Evolutionary conservation across 176 grass and related monocot species (phyloP).

Genomic region (Phyllostachys edulis): DNA sequence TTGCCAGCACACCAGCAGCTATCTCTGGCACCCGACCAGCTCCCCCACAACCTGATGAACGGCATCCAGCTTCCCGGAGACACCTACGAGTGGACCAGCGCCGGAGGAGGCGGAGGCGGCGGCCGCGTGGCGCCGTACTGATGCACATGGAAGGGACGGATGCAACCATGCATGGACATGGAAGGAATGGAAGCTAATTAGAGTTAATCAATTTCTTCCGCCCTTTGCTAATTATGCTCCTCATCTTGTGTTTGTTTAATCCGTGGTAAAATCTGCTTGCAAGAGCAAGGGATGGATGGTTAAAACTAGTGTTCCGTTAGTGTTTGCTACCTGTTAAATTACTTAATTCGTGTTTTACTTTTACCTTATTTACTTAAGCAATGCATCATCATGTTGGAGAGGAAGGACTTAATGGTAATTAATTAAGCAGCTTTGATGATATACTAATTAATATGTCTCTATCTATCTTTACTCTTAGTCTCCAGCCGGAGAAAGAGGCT

Average conservation of each 20-base stretch:
- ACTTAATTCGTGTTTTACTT: neutral
- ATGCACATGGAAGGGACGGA: constrained; percentile 11
- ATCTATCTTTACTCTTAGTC: constrained; percentile 25
- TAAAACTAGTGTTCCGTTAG: neutral
- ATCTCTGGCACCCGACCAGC: constrained; percentile 35
- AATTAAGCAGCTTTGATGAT: constrained; percentile 3
- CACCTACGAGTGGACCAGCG: constrained; percentile 47
- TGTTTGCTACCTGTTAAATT: constrained; percentile 8
- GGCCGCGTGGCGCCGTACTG: constrained; percentile 52
- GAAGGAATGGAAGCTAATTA: constrained; percentile 40
- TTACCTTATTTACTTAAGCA: neutral
- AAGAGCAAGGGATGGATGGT: constrained; percentile 19
- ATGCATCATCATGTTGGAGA: constrained; percentile 2
- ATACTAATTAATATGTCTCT: constrained; percentile 22
- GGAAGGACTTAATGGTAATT: neutral
- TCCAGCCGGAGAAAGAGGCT: neutral
- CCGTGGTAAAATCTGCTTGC: constrained; percentile 18
- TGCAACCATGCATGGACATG: neutral
- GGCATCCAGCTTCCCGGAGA: constrained; percentile 64
- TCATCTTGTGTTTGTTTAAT: neutral
- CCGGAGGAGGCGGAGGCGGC: neutral
- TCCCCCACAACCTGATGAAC: constrained; percentile 64
- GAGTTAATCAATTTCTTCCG: constrained; percentile 13
- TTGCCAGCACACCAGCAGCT: constrained; percentile 30
- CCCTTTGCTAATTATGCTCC: constrained; percentile 30